Evolutionary conservation across 1,139 yeast species (phyloP).

Genomic region (Kazachstania sp.): DNA sequence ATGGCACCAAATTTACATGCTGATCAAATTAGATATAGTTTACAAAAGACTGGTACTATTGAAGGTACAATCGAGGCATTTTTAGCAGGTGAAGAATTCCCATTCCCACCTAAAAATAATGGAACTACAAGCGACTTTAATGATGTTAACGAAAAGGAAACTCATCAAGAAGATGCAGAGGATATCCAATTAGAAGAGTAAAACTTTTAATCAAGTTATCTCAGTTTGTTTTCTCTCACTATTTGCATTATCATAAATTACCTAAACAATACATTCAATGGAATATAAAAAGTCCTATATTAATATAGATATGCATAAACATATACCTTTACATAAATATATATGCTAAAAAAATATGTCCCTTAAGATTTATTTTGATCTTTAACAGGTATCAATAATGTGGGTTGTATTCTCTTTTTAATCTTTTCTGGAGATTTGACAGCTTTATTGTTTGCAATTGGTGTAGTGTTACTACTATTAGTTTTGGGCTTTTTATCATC

Average conservation of each 20-base stretch:
- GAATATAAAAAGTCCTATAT: background rate
- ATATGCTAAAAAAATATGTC: background rate
- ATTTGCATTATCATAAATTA: background rate
- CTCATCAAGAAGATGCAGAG: background rate
- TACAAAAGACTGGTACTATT: slow-evolving; percentile 66
- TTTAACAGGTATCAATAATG: slow-evolving; percentile 4
- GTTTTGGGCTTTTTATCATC: background rate
- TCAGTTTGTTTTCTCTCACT: background rate
- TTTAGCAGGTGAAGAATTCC: slow-evolving; percentile 55
- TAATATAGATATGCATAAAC: background rate
- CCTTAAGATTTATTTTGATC: background rate
- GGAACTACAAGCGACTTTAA: background rate
- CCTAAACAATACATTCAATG: background rate
- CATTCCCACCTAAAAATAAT: slow-evolving; percentile 45
- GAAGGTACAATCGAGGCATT: slow-evolving; percentile 69
- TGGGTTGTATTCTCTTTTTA: slow-evolving; percentile 16
- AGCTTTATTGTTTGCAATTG: background rate
- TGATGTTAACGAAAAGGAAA: background rate
- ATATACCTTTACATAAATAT: background rate
- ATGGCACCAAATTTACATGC: slow-evolving; percentile 66
- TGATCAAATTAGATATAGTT: slow-evolving; percentile 61
- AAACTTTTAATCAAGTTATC: background rate
- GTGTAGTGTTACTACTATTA: background rate
- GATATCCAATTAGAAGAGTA: background rate
- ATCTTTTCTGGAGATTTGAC: slow-evolving; percentile 7